Evolutionary conservation across 768 basidiomycete species (phyloP).

Genomic region (Dioszegia crocea): DNA sequence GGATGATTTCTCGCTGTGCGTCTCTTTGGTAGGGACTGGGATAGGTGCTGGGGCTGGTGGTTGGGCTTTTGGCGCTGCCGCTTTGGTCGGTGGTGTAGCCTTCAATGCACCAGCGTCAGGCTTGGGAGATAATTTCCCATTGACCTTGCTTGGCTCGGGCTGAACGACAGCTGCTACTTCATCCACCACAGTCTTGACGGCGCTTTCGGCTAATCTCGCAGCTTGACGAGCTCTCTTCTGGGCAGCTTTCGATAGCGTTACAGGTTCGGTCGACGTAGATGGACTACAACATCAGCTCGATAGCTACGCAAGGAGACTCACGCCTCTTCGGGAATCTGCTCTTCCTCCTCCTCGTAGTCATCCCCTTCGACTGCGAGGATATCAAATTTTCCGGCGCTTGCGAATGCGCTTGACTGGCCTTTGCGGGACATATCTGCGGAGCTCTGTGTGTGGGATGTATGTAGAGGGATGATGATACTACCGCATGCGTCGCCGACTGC

Average conservation of each 20-base stretch:
- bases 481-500: background rate
- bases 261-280: background rate
- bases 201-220: background rate
- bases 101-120: background rate
- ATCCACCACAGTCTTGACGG: background rate
- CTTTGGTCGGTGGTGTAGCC: background rate
- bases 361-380: constrained; percentile 21
- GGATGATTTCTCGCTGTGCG: too few relatives aligned
- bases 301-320: background rate
- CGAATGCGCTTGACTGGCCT: background rate
- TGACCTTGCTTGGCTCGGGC: background rate
- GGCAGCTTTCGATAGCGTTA: constrained; percentile 2
- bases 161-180: background rate
- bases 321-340: constrained; percentile 21
- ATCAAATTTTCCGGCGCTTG: constrained; percentile 29
- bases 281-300: background rate
- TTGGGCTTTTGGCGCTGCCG: background rate
- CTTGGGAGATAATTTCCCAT: background rate
- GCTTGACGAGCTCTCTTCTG: constrained; percentile 6
- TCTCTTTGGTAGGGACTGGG: background rate
- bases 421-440: background rate
- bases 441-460: background rate
- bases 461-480: background rate
- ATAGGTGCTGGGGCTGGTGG: background rate
- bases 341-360: constrained; percentile 24